These are phyloP conservation scores for Corchorus capsularis DNA, from an alignment of 345 rosid species.

Conservation along the genomic window DNA sequence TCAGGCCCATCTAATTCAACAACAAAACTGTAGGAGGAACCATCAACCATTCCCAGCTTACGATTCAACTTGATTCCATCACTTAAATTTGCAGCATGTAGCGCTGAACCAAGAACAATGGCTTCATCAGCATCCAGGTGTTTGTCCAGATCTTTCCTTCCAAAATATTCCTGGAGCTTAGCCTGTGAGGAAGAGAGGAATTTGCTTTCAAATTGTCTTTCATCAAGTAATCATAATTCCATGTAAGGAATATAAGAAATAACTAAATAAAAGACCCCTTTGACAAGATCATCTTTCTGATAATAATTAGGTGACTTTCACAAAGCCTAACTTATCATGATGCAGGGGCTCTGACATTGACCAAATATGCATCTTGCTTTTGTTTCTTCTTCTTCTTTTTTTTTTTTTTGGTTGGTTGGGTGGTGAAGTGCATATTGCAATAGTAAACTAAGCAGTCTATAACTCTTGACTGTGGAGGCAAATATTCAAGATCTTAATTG, in stretches of 20 bases:
- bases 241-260: background rate
- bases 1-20: slow-evolving; percentile 83
- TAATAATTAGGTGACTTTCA: background rate
- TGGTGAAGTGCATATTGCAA: background rate
- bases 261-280: background rate
- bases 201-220: slow-evolving; percentile 13
- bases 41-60: slow-evolving; percentile 94
- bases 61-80: slow-evolving; percentile 97
- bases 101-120: slow-evolving; percentile 88
- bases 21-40: slow-evolving; percentile 75
- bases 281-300: slow-evolving; percentile 12
- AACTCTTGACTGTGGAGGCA: background rate
- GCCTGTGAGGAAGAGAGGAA: slow-evolving; percentile 50
- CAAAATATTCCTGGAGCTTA: slow-evolving; percentile 89
- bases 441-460: background rate
- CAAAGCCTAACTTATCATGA: background rate
- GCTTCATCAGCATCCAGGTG: slow-evolving; percentile 99
- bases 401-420: background rate
- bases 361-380: slow-evolving; percentile 10
- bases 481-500: background rate
- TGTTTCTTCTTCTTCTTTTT: background rate
- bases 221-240: background rate
- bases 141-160: slow-evolving; percentile 85
- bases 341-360: background rate
- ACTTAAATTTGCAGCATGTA: slow-evolving; percentile 96